A percentile compares a stretch with the other conserved stretches of the same genome.
Conservation (phyloP, 495 filamentous ascomycete species). For the Penicillium macrosclerotiorum region DNA sequence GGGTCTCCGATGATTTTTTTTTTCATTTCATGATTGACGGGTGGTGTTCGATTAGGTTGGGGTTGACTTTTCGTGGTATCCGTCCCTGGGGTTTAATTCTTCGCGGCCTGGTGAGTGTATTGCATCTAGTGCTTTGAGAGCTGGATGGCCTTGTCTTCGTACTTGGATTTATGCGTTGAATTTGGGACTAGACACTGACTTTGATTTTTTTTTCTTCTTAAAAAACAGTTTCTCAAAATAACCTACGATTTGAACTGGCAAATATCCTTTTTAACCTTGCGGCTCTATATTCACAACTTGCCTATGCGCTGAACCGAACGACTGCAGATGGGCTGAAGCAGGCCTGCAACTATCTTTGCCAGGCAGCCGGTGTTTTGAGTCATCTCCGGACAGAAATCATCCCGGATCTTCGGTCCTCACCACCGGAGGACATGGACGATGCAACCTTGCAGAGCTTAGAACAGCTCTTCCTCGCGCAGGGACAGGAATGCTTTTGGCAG, state of each 20-base stretch:
- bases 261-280: slow-evolving; percentile 93
- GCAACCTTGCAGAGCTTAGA: slow-evolving; percentile 81
- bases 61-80: slow-evolving; percentile 93
- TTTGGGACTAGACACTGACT: no score
- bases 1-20: not conserved
- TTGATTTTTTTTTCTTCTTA: no score
- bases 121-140: not conserved
- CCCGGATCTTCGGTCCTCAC: slow-evolving; percentile 78
- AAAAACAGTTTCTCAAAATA: slow-evolving; percentile 70
- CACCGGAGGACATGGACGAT: slow-evolving; percentile 94
- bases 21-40: not conserved
- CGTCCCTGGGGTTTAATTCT: slow-evolving; percentile 86
- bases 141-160: not conserved
- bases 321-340: slow-evolving; percentile 81
- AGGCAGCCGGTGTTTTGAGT: slow-evolving; percentile 77
- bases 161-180: not conserved
- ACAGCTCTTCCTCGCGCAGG: slow-evolving; percentile 83
- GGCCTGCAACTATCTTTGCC: slow-evolving; percentile 89
- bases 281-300: slow-evolving; percentile 89
- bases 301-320: slow-evolving; percentile 73
- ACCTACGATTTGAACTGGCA: slow-evolving; percentile 90
- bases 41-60: slow-evolving; percentile 61
- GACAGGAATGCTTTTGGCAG: slow-evolving; percentile 97
- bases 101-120: slow-evolving; percentile 59
- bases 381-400: slow-evolving; percentile 78